A percentile compares a stretch with the other conserved stretches of the same genome.
Conservation (phyloP, 805 yeast species). For the Candida namnaoensis region DNA sequence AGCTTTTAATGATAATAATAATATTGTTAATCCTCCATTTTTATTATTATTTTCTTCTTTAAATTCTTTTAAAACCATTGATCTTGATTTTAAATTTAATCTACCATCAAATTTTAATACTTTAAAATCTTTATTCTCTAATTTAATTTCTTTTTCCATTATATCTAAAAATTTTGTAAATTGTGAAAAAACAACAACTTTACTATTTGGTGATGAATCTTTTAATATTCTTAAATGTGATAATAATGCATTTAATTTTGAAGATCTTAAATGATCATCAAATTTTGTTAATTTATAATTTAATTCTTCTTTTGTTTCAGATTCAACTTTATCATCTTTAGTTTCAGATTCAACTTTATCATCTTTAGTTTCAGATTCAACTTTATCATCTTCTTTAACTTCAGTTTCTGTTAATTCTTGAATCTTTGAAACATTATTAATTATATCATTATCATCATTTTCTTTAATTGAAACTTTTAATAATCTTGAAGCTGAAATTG, state of each 20-base stretch:
- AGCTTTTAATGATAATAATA: conserved; percentile 75
- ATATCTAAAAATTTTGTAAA: conserved; percentile 77
- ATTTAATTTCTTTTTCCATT: conserved; percentile 51
- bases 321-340: conserved; percentile 8
- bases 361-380: conserved; percentile 14
- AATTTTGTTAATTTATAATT: conserved; percentile 11
- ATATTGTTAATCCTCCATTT: conserved; percentile 29
- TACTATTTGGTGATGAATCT: conserved; percentile 53
- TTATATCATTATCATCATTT: no score
- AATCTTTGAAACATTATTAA: no score
- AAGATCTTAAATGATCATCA: conserved; percentile 37
- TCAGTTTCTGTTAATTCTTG: no score
- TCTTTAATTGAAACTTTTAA: conserved; percentile 6
- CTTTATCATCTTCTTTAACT: conserved; percentile 14
- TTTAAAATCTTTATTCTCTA: conserved; percentile 33
- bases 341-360: conserved; percentile 15
- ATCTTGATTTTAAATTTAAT: conserved; percentile 56
- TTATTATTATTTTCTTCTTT: conserved; percentile 13
- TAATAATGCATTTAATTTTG: conserved; percentile 65
- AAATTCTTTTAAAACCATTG: conserved; percentile 51
- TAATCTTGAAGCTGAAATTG: conserved; percentile 40
- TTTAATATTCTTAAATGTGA: conserved; percentile 46
- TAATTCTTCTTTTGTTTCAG: conserved; percentile 13
- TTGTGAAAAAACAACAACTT: conserved; percentile 85
- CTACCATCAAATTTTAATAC: conserved; percentile 81